Percentiles rank a stretch among this genome's conserved stretches.
phyloP scores from a whole-genome alignment of 1,284 basidiomycete genomes.

The Blastosporella zonata region DNA sequence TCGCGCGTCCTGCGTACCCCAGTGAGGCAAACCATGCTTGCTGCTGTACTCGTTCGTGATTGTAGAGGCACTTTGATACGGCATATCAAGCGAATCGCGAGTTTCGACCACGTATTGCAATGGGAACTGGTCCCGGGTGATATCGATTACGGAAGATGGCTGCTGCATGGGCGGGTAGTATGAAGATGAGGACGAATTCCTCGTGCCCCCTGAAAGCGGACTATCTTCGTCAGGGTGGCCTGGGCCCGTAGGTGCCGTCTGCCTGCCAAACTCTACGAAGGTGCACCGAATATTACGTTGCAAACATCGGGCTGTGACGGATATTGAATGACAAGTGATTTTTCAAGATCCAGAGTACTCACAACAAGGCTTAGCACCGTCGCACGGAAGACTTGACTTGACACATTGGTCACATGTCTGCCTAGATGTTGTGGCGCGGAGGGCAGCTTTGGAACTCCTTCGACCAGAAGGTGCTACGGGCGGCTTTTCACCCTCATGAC shows the following conservation, averaged over 20 bases:
- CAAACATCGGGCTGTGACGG: background rate
- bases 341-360: conserved; percentile 28
- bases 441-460: conserved; percentile 48
- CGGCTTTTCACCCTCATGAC: conserved; percentile 73
- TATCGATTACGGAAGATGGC: background rate
- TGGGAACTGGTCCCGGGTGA: too few species aligned
- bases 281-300: conserved; percentile 5
- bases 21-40: too few species aligned
- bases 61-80: too few species aligned
- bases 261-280: conserved; percentile 5
- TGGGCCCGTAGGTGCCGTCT: conserved; percentile 2
- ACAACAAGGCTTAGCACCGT: conserved; percentile 56
- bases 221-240: background rate
- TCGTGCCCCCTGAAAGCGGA: background rate
- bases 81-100: too few species aligned
- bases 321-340: background rate
- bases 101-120: too few species aligned
- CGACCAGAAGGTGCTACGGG: conserved; percentile 30
- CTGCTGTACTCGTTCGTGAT: too few species aligned
- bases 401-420: conserved; percentile 87
- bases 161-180: background rate
- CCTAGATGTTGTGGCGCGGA: conserved; percentile 70
- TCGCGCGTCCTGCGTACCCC: too few species aligned
- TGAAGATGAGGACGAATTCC: background rate
- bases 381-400: conserved; percentile 70